phyloP scores from a whole-genome alignment of 2,329 filamentous ascomycete species.

The Aspergillus oerlinghausenensis region DNA sequence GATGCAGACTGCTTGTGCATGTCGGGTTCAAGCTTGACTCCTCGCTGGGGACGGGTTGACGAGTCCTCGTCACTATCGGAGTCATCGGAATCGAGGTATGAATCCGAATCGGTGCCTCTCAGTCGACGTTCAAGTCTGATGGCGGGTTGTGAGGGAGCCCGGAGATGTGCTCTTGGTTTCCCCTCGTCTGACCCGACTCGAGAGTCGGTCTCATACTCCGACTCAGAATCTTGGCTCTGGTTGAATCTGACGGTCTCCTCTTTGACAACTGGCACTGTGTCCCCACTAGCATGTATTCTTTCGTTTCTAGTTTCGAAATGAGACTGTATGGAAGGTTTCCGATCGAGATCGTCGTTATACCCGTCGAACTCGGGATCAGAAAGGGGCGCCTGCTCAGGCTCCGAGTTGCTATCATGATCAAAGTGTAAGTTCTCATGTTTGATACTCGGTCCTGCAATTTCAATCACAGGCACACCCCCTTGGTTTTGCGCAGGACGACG shows the following conservation, averaged over 20 bases:
- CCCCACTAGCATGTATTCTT: background rate
- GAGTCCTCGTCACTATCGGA: background rate
- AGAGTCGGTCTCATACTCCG: background rate
- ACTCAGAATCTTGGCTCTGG: background rate
- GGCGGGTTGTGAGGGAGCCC: background rate
- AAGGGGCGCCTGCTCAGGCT: background rate
- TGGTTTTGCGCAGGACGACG: too few relatives aligned
- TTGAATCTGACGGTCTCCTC: background rate
- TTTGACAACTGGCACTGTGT: background rate
- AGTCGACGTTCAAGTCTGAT: background rate
- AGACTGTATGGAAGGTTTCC: background rate
- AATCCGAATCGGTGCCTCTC: background rate
- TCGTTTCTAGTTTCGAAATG: background rate
- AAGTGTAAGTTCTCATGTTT: background rate
- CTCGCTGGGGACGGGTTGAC: background rate
- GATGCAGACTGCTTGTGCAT: background rate
- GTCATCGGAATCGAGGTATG: background rate
- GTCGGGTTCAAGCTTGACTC: background rate
- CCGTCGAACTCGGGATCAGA: background rate
- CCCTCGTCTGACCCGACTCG: background rate
- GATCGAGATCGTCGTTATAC: background rate
- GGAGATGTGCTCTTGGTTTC: background rate
- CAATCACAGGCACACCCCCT: background rate
- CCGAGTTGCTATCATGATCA: background rate
- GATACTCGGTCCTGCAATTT: background rate